Base-by-base conservation (phyloP, 2,329 filamentous ascomycete genomes). In the Arthrobotrys iridis region DNA sequence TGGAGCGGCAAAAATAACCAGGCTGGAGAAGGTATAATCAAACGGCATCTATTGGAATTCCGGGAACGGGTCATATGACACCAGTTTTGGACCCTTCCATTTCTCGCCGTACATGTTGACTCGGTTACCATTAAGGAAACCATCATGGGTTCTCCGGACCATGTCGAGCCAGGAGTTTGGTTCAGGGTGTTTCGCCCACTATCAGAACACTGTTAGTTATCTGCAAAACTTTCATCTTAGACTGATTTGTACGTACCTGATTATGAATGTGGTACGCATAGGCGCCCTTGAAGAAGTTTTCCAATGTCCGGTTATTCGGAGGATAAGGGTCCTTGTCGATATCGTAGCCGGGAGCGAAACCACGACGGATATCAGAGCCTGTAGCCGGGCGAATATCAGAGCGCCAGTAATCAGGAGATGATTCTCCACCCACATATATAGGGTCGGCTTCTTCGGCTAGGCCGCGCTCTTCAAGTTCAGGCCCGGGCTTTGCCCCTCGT, bases 211-310 rank as follows among this genome's bases (percentile, higher is more conserved):
- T 7, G 28, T 46, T 55, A 75, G 60, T n/a, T 37, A 43, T 46
- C 13, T 24, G 28, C 6, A 26, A 20, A 10, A 2, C 4, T 8
- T 4, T 22, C 18, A 35, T 43, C 6, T 18, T 10, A 18, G 35
- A 18, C 35, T 26, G 10, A 18, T 41, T 15, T 55, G 13, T 48
- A 41, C 83, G 80, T 80, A 86, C 85, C 82, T 86, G 86, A 77
- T 87, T 87, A 78, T 87, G 86, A 72, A 87, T 84, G 79, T 87
- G 86, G 79, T 87, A 87, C 26, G 85, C 87, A 85, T 85, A 87
- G 20, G 85, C 84, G 0, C 86, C 86, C 4, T 84, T 82, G 81
- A 87, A 87, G 80, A 87, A 87, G 77, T 87, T 85, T 78, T 86
- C 84, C 52, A 87, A 67, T 0, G 85, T 87, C 40, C 86, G 83